A percentile compares a stretch with the other conserved stretches of the same genome.
Evolutionary conservation across 768 basidiomycete species (phyloP).

Genomic region (Pleurotus giganteus): DNA sequence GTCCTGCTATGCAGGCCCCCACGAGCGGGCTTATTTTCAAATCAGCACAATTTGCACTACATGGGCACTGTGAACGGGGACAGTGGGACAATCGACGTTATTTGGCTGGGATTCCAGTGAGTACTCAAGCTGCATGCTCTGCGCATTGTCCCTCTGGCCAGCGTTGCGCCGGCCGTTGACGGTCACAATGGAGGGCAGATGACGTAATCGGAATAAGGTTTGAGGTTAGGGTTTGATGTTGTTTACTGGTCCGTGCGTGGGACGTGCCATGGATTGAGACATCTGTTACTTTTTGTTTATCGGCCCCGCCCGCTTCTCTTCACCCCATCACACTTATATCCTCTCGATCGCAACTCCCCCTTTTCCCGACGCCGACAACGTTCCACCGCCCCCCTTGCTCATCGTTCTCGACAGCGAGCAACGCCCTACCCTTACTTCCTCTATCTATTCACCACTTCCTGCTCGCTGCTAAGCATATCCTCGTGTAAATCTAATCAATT

Average conservation of each 20-base stretch:
- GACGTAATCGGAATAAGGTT: slow-evolving; percentile 7
- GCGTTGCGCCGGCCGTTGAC: slow-evolving; percentile 2
- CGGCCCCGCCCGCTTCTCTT: slow-evolving; percentile 42
- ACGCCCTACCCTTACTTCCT: not conserved
- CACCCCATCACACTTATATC: slow-evolving; percentile 43
- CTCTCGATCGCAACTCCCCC: slow-evolving; percentile 43
- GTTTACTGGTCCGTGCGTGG: slow-evolving; percentile 50
- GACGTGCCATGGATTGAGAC: slow-evolving; percentile 21
- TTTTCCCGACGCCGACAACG: slow-evolving; percentile 22
- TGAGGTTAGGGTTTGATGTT: slow-evolving; percentile 15
- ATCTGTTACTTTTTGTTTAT: slow-evolving; percentile 18
- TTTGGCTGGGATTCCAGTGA: not conserved
- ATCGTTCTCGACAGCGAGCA: slow-evolving; percentile 9
- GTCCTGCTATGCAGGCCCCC: no score
- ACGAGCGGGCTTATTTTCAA: not conserved
- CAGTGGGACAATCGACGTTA: not conserved
- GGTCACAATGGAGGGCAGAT: not conserved
- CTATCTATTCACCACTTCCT: not conserved
- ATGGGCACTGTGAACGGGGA: not conserved
- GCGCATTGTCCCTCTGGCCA: slow-evolving; percentile 3
- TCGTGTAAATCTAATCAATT: not conserved
- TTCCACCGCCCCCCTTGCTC: slow-evolving; percentile 18
- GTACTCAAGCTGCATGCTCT: not conserved
- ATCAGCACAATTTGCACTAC: not conserved
- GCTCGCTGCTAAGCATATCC: not conserved